Evolutionary conservation across 2,329 filamentous ascomycete genomes (phyloP).

Genomic region (Arthrobotrys pseudoclavata): DNA sequence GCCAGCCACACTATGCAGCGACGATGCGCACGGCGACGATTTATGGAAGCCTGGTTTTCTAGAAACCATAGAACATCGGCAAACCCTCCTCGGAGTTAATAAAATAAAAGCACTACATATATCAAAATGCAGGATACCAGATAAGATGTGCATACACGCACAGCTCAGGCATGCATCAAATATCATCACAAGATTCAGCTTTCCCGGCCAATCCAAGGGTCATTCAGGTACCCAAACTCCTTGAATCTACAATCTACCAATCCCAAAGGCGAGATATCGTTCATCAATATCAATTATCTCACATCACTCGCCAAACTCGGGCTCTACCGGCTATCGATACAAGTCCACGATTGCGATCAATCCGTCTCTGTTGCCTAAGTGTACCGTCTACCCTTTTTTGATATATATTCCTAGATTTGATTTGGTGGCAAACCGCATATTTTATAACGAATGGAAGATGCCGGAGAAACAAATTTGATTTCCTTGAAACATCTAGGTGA

Average conservation of each 20-base stretch:
- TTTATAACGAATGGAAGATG: background rate
- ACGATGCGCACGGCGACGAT: slow-evolving; percentile 1
- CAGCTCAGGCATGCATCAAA: background rate
- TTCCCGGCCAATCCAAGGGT: background rate
- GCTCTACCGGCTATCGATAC: slow-evolving; percentile 23
- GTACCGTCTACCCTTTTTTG: slow-evolving; percentile 3
- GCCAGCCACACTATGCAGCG: slow-evolving; percentile 15
- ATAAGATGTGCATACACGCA: slow-evolving; percentile 3
- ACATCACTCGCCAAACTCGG: slow-evolving; percentile 32
- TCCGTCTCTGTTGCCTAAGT: slow-evolving; percentile 35
- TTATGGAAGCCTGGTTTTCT: slow-evolving; percentile 24
- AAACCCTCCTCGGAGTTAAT: slow-evolving; percentile 10
- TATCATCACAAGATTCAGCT: background rate
- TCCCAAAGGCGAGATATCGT: background rate
- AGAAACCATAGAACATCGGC: slow-evolving; percentile 10
- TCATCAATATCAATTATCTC: slow-evolving; percentile 21
- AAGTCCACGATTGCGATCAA: background rate
- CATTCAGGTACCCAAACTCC: background rate
- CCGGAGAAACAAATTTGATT: slow-evolving; percentile 3
- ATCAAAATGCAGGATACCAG: slow-evolving; percentile 2
- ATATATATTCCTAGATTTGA: slow-evolving; percentile 10
- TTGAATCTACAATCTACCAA: background rate
- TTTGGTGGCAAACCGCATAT: slow-evolving; percentile 10
- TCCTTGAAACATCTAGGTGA: slow-evolving; percentile 28
- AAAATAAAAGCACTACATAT: slow-evolving; percentile 1